Evolutionary conservation across 2,329 filamentous ascomycete genomes (phyloP).

Genomic region (Ceratocystis diversiconidia): DNA sequence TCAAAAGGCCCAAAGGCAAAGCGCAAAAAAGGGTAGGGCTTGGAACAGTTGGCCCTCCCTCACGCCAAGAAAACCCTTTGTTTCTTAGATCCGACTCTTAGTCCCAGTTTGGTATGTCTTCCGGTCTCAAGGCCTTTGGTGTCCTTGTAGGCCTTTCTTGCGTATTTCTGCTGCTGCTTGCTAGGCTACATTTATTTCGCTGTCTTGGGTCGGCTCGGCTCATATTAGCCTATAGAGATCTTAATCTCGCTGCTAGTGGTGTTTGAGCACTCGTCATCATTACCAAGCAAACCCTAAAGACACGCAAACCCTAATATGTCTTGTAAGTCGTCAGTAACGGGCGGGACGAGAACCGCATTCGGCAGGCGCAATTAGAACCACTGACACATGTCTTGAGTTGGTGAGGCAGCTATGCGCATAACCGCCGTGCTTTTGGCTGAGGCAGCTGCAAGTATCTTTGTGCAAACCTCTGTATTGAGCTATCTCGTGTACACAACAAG

Average conservation of each 20-base stretch:
- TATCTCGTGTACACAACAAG: background rate
- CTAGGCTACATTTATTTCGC: background rate
- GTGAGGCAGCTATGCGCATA: background rate
- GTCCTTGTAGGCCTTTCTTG: background rate
- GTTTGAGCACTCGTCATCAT: background rate
- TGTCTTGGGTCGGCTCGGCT: background rate
- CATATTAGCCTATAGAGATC: background rate
- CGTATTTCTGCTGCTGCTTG: background rate
- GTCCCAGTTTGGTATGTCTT: background rate
- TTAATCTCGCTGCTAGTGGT: background rate
- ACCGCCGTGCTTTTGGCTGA: background rate
- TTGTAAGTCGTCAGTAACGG: background rate
- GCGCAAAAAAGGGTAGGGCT: background rate
- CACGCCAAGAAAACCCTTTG: background rate
- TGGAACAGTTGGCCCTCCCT: constrained; percentile 1
- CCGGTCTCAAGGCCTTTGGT: constrained; percentile 1
- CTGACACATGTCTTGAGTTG: constrained; percentile 7
- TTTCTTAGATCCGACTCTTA: constrained; percentile 1
- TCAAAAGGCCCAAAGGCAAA: too few relatives aligned
- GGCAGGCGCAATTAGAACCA: too few relatives aligned
- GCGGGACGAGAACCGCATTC: too few relatives aligned
- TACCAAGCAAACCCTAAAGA: background rate
- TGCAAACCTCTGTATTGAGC: background rate
- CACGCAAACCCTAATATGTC: background rate
- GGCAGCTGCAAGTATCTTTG: background rate